Evolutionary conservation across 352 stramenopile genomes (phyloP).

Genomic region (Pseudoperonospora humuli): DNA sequence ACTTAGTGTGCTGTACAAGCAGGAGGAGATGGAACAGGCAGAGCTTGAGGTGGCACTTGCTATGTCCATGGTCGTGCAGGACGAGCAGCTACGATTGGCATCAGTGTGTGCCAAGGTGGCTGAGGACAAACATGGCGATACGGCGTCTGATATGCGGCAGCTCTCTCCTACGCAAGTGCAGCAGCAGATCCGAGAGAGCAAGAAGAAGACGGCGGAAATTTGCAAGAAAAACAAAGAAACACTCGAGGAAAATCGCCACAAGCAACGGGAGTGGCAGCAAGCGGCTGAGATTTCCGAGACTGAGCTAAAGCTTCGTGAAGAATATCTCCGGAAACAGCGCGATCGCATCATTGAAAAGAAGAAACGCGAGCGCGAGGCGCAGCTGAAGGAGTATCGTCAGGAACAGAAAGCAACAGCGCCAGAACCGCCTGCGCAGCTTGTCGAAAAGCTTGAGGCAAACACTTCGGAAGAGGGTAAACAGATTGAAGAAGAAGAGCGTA

Average conservation of each 20-base stretch:
- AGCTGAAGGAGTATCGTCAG: too few relatives aligned
- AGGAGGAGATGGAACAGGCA: constrained; percentile 81
- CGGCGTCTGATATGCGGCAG: constrained; percentile 18
- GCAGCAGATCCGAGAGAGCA: constrained; percentile 50
- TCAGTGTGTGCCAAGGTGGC: constrained; percentile 46
- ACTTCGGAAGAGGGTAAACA: too few relatives aligned
- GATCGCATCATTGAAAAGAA: constrained; percentile 80
- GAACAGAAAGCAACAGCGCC: constrained; percentile 43
- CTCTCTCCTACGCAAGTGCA: constrained; percentile 48
- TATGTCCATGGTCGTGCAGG: constrained; percentile 67
- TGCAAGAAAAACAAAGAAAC: constrained; percentile 68
- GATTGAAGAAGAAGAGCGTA: constrained; percentile 52
- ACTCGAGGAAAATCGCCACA: constrained; percentile 59
- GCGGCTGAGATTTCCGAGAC: constrained; percentile 58
- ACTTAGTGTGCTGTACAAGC: constrained; percentile 79
- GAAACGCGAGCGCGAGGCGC: constrained; percentile 56
- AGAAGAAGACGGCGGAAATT: constrained; percentile 65
- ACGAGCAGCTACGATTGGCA: constrained; percentile 52
- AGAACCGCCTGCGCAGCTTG: constrained; percentile 49
- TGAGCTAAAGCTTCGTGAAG: constrained; percentile 65
- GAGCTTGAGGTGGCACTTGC: constrained; percentile 72
- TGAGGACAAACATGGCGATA: constrained; percentile 64
- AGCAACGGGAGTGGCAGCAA: constrained; percentile 59
- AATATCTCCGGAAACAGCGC: too few relatives aligned
- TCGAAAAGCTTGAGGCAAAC: constrained; percentile 65